Percentiles rank a stretch among this genome's conserved stretches.
Evolutionary conservation across 495 filamentous ascomycete species (phyloP).

Genomic region (Coniosporium apollinis): DNA sequence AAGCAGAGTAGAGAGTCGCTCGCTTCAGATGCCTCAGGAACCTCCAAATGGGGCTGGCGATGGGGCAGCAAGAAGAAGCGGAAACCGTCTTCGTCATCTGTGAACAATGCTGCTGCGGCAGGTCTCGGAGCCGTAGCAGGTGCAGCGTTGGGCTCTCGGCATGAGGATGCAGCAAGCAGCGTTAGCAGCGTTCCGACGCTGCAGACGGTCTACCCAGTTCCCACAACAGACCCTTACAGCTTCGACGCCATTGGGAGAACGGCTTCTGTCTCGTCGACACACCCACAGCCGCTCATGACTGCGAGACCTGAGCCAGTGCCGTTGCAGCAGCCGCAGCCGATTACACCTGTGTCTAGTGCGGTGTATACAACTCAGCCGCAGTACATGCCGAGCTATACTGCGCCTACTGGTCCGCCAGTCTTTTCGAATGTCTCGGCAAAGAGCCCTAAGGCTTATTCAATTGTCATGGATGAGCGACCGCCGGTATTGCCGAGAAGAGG

Average conservation of each 20-base stretch:
- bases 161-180: conserved; percentile 7
- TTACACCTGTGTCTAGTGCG: conserved; percentile 16
- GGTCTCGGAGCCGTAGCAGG: conserved; percentile 1
- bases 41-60: conserved; percentile 40
- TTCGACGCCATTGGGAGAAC: conserved; percentile 13
- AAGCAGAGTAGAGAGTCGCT: conserved; percentile 32
- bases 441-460: too few species aligned
- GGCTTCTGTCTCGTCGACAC: conserved; percentile 3
- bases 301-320: conserved; percentile 13
- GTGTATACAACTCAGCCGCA: conserved; percentile 11
- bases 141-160: conserved; percentile 5
- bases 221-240: conserved; percentile 8
- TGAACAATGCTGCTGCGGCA: conserved; percentile 1
- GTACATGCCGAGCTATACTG: conserved; percentile 10
- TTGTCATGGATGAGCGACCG: too few species aligned
- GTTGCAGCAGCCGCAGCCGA: conserved; percentile 25
- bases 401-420: conserved; percentile 17
- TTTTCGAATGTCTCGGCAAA: conserved; percentile 12
- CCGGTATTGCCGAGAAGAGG: conserved; percentile 1
- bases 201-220: conserved; percentile 14
- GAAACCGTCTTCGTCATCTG: background rate
- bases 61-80: conserved; percentile 36
- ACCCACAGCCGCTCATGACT: background rate
- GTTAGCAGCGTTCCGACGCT: conserved; percentile 13
- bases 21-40: conserved; percentile 34